phyloP scores from a whole-genome alignment of 1,139 yeast species.

The Saccharomycopsis crataegensis region DNA sequence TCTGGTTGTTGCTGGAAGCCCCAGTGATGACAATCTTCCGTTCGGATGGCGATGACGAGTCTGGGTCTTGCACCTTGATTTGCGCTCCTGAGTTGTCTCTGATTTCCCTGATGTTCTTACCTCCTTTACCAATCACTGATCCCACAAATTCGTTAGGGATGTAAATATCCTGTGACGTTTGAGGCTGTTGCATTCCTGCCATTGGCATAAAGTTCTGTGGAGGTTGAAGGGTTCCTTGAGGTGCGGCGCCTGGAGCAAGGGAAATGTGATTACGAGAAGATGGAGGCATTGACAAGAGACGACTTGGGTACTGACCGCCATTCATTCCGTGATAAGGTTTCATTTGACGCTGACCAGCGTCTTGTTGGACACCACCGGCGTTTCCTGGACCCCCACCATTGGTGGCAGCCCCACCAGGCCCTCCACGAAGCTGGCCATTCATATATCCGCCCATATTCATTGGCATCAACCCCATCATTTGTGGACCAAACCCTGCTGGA shows the following conservation, averaged over 20 bases:
- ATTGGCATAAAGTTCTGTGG: constrained; percentile 18
- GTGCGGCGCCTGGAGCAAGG: constrained; percentile 12
- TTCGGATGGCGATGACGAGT: constrained; percentile 45
- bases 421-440: no score
- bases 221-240: constrained; percentile 13
- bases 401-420: background rate
- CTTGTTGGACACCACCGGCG: no score
- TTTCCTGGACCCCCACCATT: background rate
- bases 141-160: constrained; percentile 80
- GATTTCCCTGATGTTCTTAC: constrained; percentile 73
- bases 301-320: constrained; percentile 5
- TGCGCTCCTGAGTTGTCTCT: constrained; percentile 72
- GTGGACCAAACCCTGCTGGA: constrained; percentile 21
- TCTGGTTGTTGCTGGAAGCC: constrained; percentile 58
- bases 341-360: constrained; percentile 1
- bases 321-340: constrained; percentile 8
- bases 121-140: constrained; percentile 81
- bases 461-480: constrained; percentile 25
- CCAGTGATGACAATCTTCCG: constrained; percentile 70
- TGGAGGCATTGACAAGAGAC: constrained; percentile 16
- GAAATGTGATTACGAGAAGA: constrained; percentile 11
- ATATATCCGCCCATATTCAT: background rate
- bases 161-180: constrained; percentile 57
- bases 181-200: constrained; percentile 30
- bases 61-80: constrained; percentile 65